These are phyloP conservation scores for Stemphylium beticola DNA, from an alignment of 2,329 filamentous ascomycete species.

Conservation along the genomic window DNA sequence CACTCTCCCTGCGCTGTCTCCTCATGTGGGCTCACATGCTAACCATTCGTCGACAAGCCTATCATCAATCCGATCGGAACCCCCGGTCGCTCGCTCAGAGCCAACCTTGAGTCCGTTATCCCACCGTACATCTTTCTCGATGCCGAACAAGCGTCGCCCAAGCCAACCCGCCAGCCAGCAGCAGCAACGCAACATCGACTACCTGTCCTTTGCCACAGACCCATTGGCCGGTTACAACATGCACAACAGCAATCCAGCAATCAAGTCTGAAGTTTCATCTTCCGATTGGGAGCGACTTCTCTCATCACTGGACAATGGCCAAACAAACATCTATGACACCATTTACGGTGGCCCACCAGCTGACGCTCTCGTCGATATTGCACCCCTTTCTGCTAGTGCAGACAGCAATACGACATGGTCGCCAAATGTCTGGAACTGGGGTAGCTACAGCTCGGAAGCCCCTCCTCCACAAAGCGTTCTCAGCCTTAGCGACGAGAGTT, in stretches of 20 bases:
- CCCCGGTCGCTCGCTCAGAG: constrained; percentile 54
- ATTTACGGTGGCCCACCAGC: constrained; percentile 73
- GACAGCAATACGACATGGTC: constrained; percentile 46
- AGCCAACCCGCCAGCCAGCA: constrained; percentile 33
- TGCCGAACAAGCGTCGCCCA: constrained; percentile 45
- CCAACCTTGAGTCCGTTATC: constrained; percentile 54
- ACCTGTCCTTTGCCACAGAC: constrained; percentile 54
- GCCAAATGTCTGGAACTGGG: constrained; percentile 46
- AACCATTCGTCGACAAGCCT: constrained; percentile 59
- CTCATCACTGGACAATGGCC: constrained; percentile 77
- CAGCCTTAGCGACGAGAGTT: constrained; percentile 66
- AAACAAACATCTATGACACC: constrained; percentile 82
- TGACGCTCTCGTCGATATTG: constrained; percentile 45
- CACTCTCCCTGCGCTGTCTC: constrained; percentile 51
- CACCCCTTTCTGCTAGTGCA: constrained; percentile 36
- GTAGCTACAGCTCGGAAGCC: constrained; percentile 31
- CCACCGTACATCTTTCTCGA: constrained; percentile 42
- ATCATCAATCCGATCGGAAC: constrained; percentile 54
- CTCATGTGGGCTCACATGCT: constrained; percentile 52
- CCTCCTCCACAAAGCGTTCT: constrained; percentile 60
- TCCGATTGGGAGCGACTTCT: constrained; percentile 85
- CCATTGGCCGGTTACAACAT: constrained; percentile 39
- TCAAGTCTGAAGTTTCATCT: constrained; percentile 59
- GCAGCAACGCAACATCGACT: constrained; percentile 53
- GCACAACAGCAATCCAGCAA: constrained; percentile 48